Evolutionary conservation across 176 grass and related monocot species (phyloP), one percentile per base, ranked within the genome.

Genomic region (Saccharum officinarum): DNA sequence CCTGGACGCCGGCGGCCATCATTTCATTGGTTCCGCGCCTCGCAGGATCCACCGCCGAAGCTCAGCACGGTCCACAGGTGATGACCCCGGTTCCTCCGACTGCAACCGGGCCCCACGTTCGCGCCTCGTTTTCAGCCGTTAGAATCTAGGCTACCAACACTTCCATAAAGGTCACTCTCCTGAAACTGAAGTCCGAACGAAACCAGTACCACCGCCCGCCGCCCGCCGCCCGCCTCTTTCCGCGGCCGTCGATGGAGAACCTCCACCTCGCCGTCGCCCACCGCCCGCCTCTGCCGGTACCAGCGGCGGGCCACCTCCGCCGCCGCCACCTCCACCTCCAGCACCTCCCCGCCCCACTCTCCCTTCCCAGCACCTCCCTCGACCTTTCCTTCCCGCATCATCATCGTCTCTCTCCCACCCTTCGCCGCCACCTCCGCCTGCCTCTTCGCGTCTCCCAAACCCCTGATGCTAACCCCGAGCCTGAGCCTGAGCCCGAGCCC

Each of bases 211-310:
- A 61, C 81, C 52, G 25, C 72, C 81, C 52, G 25, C 67, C 54
- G 64, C 82, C 77, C 34, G 28, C 41, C 45, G 1, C 50, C 42
- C 77, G 63, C 82, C 72, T 16, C 79, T 8, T 81, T 3, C 23
- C 62, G 85, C 80, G 71, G 65, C 12, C 85, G 81, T 28, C 89
- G 69, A 87, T 91, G 89, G 89, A 84, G 85, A 69, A 65, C 74
- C 70, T 90, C 81, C 77, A 64, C 65, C 80, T 86, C 65, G 41
- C 87, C 67, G 10, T 78, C 61, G 81, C 68, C 54, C 75, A 84
- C 91, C 75, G 64, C 70, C 82, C 82, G 9, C 87, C 79, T 34
- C 69, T 60, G 44, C 85, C 52, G 11, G 34, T 78, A 10, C 72
- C 15, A 1, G 28, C 25, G 1, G 54, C 64, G 17, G 47, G 17